phyloP scores from a whole-genome alignment of 805 yeast species.

The Metschnikowia baotianmanensis region DNA sequence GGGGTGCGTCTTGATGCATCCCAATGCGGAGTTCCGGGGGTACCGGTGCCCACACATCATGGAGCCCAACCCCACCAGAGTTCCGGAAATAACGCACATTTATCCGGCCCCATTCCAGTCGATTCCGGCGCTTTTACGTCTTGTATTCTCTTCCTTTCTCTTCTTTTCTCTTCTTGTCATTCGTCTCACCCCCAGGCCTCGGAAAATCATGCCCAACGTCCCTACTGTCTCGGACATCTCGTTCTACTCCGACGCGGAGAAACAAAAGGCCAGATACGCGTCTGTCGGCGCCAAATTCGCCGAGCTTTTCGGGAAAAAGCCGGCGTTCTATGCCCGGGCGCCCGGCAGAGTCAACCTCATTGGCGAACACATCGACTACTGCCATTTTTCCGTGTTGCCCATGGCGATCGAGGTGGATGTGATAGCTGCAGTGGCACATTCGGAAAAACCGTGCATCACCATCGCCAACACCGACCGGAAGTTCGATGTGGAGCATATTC shows the following conservation, averaged over 20 bases:
- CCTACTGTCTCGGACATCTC: constrained; percentile 35
- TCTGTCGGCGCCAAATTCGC: constrained; percentile 24
- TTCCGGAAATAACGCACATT: no score
- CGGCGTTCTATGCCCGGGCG: constrained; percentile 54
- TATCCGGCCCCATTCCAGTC: neutral
- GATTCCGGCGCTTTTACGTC: no score
- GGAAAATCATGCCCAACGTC: constrained; percentile 17
- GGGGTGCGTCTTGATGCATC: neutral
- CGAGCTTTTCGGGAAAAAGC: constrained; percentile 25
- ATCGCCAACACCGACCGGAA: constrained; percentile 33
- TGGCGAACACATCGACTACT: constrained; percentile 75
- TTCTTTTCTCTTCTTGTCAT: no score
- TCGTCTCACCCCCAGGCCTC: no score
- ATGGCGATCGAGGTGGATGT: constrained; percentile 70
- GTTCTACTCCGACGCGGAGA: constrained; percentile 32
- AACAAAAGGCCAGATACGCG: constrained; percentile 28
- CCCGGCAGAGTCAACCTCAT: constrained; percentile 78
- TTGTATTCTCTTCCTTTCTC: no score
- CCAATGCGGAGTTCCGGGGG: neutral
- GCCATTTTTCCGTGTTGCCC: constrained; percentile 64
- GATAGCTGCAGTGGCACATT: constrained; percentile 45
- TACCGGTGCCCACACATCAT: no score
- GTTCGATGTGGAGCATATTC: constrained; percentile 39
- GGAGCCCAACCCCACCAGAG: no score
- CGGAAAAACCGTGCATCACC: constrained; percentile 15